A percentile compares a stretch with the other conserved stretches of the same genome.
phyloP scores from a whole-genome alignment of 225 moss, liverwort and hornwort species.

The Pleurozium schreberi region DNA sequence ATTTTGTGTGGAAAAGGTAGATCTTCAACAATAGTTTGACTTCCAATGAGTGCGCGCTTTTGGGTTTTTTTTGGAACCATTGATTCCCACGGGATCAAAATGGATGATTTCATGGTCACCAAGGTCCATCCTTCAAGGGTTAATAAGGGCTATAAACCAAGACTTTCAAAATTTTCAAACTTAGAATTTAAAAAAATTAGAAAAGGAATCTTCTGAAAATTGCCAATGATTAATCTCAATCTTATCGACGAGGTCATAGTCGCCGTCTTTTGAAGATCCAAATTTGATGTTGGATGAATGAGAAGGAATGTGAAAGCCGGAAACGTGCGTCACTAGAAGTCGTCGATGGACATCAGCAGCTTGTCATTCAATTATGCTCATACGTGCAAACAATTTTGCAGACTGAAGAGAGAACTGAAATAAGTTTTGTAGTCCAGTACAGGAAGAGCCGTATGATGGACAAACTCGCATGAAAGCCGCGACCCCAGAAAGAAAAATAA shows the following conservation, averaged over 20 bases:
- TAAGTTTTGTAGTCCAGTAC: neutral
- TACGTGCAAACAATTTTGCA: neutral
- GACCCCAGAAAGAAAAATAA: neutral
- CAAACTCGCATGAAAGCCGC: neutral
- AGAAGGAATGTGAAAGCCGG: neutral
- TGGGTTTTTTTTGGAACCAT: no score
- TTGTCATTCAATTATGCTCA: neutral
- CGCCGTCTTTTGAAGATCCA: fast-evolving
- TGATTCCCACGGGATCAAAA: no score
- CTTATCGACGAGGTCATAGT: neutral
- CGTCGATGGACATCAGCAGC: no score
- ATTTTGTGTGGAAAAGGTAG: no score
- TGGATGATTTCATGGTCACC: no score
- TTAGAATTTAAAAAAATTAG: no score
- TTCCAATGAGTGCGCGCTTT: no score
- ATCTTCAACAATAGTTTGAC: no score
- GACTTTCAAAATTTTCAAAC: neutral
- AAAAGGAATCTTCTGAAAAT: neutral
- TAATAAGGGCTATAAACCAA: no score
- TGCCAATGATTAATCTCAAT: neutral
- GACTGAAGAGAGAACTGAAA: neutral
- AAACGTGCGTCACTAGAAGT: neutral
- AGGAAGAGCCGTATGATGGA: neutral
- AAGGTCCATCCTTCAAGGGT: no score
- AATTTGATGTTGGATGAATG: neutral